A percentile compares a stretch with the other conserved stretches of the same genome.
Conservation (phyloP, 345 rosid species). For the Acer campestre region DNA sequence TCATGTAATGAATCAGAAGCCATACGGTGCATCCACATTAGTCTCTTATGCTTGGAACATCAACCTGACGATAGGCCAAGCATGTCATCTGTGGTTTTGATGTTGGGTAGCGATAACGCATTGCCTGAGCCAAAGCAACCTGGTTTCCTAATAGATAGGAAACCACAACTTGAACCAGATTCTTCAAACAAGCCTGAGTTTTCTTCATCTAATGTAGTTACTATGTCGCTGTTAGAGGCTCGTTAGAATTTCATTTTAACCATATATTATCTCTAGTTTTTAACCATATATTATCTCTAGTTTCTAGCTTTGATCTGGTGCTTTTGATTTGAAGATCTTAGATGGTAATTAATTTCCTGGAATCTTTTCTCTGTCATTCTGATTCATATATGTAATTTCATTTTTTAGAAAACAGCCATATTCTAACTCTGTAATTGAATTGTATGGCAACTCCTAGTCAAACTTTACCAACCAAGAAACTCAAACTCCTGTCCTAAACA, state of each 20-base stretch:
- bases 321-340: not conserved
- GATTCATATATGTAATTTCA: too few species aligned
- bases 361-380: not conserved
- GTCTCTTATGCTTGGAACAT: conserved; percentile 48
- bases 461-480: too few species aligned
- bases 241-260: conserved; percentile 1
- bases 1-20: conserved; percentile 24
- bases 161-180: conserved; percentile 10
- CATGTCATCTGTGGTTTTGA: conserved; percentile 45
- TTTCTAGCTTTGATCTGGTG: not conserved
- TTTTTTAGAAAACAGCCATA: too few species aligned
- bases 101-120: conserved; percentile 42
- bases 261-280: not conserved
- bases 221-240: conserved; percentile 28
- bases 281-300: not conserved
- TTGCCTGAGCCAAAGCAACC: conserved; percentile 46
- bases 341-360: not conserved
- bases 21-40: conserved; percentile 39
- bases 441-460: too few species aligned
- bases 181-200: conserved; percentile 25
- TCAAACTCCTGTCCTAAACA: too few species aligned
- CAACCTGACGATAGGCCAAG: conserved; percentile 43
- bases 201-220: conserved; percentile 28
- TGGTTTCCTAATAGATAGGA: conserved; percentile 36
- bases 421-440: too few species aligned